Evolutionary conservation across 2,329 filamentous ascomycete genomes (phyloP).

Genomic region (Colletotrichum tofieldiae): DNA sequence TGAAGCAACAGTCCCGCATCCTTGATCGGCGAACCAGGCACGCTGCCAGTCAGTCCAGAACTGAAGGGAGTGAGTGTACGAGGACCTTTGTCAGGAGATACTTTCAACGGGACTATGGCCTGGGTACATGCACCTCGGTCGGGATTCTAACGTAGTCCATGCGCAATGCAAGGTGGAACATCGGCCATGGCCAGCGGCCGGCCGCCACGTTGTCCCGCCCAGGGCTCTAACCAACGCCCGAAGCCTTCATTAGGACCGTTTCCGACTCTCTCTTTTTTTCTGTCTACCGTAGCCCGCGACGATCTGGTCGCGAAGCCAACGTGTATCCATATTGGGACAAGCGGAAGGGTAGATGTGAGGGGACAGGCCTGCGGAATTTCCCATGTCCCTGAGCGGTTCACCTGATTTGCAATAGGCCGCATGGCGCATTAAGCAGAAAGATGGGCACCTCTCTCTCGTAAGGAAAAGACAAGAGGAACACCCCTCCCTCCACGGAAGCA

Average conservation of each 20-base stretch:
- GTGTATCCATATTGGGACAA: conserved; percentile 20
- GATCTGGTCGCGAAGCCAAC: conserved; percentile 15
- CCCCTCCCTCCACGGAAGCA: conserved; percentile 13
- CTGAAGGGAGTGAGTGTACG: conserved; percentile 26
- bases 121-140: conserved; percentile 17
- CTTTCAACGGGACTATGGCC: conserved; percentile 2
- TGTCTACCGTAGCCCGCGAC: conserved; percentile 22
- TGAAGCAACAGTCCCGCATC: conserved; percentile 16
- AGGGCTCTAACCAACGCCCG: conserved; percentile 32
- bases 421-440: not conserved
- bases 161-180: conserved; percentile 43
- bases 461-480: conserved; percentile 28
- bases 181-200: conserved; percentile 43
- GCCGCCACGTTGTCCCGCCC: conserved; percentile 44
- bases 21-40: conserved; percentile 23
- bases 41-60: not conserved
- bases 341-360: conserved; percentile 44
- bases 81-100: conserved; percentile 5
- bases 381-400: conserved; percentile 17
- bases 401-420: conserved; percentile 19
- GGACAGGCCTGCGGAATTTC: conserved; percentile 46
- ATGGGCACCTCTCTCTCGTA: conserved; percentile 6
- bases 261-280: conserved; percentile 9
- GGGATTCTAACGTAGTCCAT: conserved; percentile 25
- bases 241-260: conserved; percentile 23